A percentile compares a stretch with the other conserved stretches of the same genome.
These are phyloP conservation scores for Myxozyma geophila DNA, from an alignment of 805 yeast species.

Conservation along the genomic window DNA sequence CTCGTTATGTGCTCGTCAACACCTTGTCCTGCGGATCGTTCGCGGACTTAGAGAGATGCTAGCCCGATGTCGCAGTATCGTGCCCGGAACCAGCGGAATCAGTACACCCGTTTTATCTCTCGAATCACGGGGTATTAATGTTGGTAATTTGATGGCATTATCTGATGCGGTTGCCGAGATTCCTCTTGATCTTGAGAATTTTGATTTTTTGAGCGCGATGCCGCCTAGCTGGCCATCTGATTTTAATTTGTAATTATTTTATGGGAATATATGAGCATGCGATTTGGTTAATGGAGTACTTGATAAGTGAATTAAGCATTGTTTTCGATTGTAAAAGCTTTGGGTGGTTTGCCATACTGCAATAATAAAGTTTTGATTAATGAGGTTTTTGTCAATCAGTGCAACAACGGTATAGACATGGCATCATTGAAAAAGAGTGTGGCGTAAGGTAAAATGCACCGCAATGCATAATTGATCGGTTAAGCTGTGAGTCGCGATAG, in stretches of 20 bases:
- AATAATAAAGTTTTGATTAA: too few relatives aligned
- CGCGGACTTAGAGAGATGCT: conserved; percentile 25
- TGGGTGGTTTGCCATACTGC: too few relatives aligned
- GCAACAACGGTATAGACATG: too few relatives aligned
- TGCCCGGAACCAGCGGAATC: background rate
- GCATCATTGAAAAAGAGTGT: too few relatives aligned
- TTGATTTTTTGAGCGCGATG: conserved; percentile 28
- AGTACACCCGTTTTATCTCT: conserved; percentile 5
- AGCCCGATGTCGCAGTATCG: conserved; percentile 5
- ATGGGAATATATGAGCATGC: background rate
- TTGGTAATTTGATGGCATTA: conserved; percentile 2
- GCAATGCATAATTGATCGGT: too few relatives aligned
- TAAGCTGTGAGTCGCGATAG: too few relatives aligned
- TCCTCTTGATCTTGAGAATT: conserved; percentile 25
- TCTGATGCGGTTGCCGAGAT: conserved; percentile 7
- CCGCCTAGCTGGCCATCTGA: conserved; percentile 30
- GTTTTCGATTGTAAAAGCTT: too few relatives aligned
- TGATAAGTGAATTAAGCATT: too few relatives aligned
- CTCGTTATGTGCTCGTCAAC: conserved; percentile 27
- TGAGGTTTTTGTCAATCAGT: too few relatives aligned
- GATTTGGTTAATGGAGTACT: background rate
- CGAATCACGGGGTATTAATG: background rate
- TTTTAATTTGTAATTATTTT: conserved; percentile 13
- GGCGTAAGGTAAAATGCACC: too few relatives aligned
- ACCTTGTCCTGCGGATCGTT: conserved; percentile 27